Conservation (phyloP, 495 filamentous ascomycete genomes). For the Penicillium waksmanii region DNA sequence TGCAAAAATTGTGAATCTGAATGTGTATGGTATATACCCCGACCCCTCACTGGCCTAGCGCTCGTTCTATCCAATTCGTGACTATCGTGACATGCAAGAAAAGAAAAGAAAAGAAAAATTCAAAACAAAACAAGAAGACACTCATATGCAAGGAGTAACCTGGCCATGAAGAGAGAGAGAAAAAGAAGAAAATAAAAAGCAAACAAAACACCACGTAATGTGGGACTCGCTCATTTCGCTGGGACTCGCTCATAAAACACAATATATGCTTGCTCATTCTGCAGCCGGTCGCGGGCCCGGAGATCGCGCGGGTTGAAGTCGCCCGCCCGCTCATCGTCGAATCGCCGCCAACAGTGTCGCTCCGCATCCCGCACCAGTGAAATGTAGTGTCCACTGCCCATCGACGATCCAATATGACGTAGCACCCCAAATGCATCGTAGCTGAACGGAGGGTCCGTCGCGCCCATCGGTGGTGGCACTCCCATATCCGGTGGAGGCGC, state of each 20-base stretch:
- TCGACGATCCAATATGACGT: conserved; percentile 64
- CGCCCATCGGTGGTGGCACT: conserved; percentile 20
- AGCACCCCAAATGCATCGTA: conserved; percentile 77
- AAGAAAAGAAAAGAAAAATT: conserved; percentile 26
- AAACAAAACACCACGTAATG: conserved; percentile 16
- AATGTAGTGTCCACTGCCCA: conserved; percentile 72
- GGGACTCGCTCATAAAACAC: conserved; percentile 65
- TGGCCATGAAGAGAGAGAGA: conserved; percentile 20
- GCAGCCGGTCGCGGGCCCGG: conserved; percentile 48
- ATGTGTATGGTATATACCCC: conserved; percentile 7
- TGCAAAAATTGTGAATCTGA: not conserved
- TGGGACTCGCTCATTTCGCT: conserved; percentile 46
- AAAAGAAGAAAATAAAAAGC: conserved; percentile 3
- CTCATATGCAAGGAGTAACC: not conserved
- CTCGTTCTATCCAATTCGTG: conserved; percentile 24
- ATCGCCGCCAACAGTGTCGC: conserved; percentile 64
- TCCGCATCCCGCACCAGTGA: conserved; percentile 64
- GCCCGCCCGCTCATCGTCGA: conserved; percentile 63
- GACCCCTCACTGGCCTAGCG: not conserved
- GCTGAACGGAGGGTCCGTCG: conserved; percentile 65
- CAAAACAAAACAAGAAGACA: too few relatives aligned
- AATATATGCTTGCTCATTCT: conserved; percentile 70
- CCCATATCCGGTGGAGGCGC: conserved; percentile 30
- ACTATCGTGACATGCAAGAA: conserved; percentile 30
- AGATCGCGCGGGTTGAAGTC: conserved; percentile 63